Conservation (phyloP, 106 monocot genomes). For the Posidonia australis region DNA sequence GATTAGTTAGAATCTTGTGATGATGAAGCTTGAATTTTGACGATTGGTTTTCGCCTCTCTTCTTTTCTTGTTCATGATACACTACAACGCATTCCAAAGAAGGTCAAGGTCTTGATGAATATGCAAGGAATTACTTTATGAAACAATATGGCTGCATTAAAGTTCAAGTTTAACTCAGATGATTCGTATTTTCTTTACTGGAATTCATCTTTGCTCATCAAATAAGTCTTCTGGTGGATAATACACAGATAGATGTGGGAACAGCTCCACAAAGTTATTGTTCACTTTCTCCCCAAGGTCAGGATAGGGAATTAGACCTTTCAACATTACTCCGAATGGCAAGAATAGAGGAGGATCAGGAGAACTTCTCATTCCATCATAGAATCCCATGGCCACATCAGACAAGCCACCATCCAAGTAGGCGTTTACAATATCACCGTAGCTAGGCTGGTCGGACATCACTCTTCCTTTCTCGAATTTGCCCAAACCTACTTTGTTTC, state of each 20-base stretch:
- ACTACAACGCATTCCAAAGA: too few species aligned
- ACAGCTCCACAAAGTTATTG: constrained; percentile 72
- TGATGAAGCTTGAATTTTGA: too few species aligned
- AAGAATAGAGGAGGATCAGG: constrained; percentile 71
- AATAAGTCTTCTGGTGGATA: constrained; percentile 68
- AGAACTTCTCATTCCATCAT: constrained; percentile 81
- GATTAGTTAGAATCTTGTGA: too few species aligned
- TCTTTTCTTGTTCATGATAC: too few species aligned
- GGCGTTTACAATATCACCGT: constrained; percentile 83
- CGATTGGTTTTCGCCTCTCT: too few species aligned
- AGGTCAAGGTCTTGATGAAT: too few species aligned
- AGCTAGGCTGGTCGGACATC: constrained; percentile 81
- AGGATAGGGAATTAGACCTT: constrained; percentile 74
- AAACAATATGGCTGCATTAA: too few species aligned
- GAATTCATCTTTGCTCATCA: constrained; percentile 17
- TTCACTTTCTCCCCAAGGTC: constrained; percentile 72
- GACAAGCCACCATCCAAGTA: constrained; percentile 61
- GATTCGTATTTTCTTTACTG: too few species aligned
- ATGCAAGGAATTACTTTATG: too few species aligned
- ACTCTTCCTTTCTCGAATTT: constrained; percentile 64
- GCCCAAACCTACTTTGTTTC: constrained; percentile 65
- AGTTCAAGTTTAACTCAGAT: too few species aligned
- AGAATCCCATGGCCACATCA: constrained; percentile 74
- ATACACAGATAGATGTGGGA: constrained; percentile 71
- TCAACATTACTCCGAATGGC: constrained; percentile 88